Base-by-base conservation (phyloP, 768 basidiomycete genomes). In the Boletus pseudo-olivaceus region DNA sequence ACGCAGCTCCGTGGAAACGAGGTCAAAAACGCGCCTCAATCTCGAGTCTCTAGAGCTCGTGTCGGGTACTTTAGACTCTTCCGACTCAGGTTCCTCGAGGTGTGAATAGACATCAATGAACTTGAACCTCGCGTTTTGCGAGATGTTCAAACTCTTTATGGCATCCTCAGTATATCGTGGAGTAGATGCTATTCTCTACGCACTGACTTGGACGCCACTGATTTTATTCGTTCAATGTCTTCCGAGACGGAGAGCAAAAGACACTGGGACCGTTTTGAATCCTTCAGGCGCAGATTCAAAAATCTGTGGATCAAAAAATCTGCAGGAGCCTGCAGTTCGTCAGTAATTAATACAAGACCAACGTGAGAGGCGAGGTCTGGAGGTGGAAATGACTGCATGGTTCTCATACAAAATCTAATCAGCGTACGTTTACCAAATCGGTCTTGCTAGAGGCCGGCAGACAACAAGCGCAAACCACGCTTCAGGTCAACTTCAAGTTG, bases 281-380 rank as follows among this genome's bases (percentile, higher is more conserved):
- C 59, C 66, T 87, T 89, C 39, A 87, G 68, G 53, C 84, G 79
- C 3, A 74, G 60, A 20, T 73, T 66, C 5, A 91, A 58, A 41
- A 75, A 69, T 11, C 75, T 75, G 56, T 88, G 83, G 1, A 92
- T 74, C 10, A 90, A 60, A 60, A 91, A 92, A 55, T 90, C 87
- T 11, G 83, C 86, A 2, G 90, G 84, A 0, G 90, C 80, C 0
- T 77, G 72, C 0, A 91, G 73, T 47, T 88, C 78, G 61, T 92
- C 90, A 7, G 88, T 87, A 7, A 92, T 75, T 0, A 91, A 71
- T 11, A 88, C 61, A 15, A 84, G 61, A 9, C 83, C 76, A 29
- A 75, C 75, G 33, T 80, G 73, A 14, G 80, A 74, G 8, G 73
- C 68, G 14, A 87, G 73, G 19, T 81, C 73, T 23, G 77, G 75